Evolutionary conservation across 2,329 filamentous ascomycete genomes (phyloP).

Genomic region (Aphanoascus verrucosus): DNA sequence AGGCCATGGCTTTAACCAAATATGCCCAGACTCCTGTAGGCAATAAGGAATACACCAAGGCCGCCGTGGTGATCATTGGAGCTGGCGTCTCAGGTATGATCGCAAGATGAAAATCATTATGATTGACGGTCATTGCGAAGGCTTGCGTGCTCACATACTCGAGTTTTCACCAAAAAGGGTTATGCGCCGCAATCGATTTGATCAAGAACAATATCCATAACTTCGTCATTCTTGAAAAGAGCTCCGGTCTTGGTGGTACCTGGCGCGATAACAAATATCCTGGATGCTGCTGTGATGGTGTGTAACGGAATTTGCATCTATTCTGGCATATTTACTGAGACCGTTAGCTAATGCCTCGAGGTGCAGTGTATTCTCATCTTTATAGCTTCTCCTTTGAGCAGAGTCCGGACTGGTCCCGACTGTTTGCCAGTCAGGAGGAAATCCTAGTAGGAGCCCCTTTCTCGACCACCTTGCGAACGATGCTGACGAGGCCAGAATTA

Average conservation of each 20-base stretch:
- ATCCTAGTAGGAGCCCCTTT: constrained; percentile 35
- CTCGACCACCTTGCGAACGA: not conserved
- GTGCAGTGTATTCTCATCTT: constrained; percentile 42
- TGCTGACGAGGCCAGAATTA: constrained; percentile 32
- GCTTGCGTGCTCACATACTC: not conserved
- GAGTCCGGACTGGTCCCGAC: constrained; percentile 47
- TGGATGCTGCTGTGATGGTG: constrained; percentile 45
- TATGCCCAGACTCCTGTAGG: constrained; percentile 18
- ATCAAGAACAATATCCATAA: constrained; percentile 42
- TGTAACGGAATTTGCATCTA: not conserved
- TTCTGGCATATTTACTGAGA: not conserved
- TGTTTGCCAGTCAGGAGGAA: constrained; percentile 52
- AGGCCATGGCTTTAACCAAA: not conserved
- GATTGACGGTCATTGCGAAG: not conserved
- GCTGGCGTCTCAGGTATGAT: constrained; percentile 42
- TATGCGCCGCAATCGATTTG: constrained; percentile 49
- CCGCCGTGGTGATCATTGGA: constrained; percentile 48
- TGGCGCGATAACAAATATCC: constrained; percentile 50
- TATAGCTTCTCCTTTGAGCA: constrained; percentile 54
- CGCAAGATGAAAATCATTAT: not conserved
- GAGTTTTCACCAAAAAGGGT: constrained; percentile 27
- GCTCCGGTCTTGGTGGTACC: constrained; percentile 43
- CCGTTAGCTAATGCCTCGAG: constrained; percentile 19
- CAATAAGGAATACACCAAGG: constrained; percentile 43
- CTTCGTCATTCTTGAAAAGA: constrained; percentile 49